phyloP scores from a whole-genome alignment of 2,329 filamentous ascomycete species.

The Epichloe aotearoae region DNA sequence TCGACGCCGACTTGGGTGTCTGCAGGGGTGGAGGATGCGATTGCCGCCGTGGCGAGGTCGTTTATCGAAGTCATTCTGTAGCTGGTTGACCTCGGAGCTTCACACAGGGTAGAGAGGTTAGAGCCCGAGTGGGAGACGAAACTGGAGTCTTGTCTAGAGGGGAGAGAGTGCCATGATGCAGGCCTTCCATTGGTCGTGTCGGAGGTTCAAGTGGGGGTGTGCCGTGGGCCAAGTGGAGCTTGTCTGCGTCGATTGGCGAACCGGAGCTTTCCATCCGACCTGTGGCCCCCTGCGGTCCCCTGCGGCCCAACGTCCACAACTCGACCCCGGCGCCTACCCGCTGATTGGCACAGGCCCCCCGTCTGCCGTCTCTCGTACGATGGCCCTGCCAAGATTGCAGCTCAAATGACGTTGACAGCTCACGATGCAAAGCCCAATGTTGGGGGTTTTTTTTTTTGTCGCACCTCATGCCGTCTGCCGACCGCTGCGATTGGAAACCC shows the following conservation, averaged over 20 bases:
- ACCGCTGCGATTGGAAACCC: not conserved
- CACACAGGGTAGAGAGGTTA: no score
- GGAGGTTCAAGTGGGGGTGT: no score
- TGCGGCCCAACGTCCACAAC: not conserved
- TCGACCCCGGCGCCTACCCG: not conserved
- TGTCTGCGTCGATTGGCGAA: no score
- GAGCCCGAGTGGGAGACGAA: no score
- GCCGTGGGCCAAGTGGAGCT: no score
- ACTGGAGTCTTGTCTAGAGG: no score
- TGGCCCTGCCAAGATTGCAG: not conserved
- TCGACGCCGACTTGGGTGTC: not conserved
- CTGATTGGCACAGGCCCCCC: not conserved
- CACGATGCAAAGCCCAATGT: not conserved
- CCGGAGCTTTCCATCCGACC: not conserved
- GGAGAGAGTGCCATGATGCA: no score
- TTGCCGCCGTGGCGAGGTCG: slow-evolving; percentile 35
- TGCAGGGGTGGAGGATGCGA: slow-evolving; percentile 22
- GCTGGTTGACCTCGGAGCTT: no score
- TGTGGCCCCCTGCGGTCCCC: no score
- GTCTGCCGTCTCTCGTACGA: not conserved
- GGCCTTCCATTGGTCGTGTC: no score
- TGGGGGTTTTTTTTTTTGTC: not conserved
- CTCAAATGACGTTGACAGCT: not conserved
- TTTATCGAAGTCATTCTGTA: slow-evolving; percentile 32
- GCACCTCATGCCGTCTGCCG: not conserved